Evolutionary conservation across 169 alveolate species (phyloP).

Genomic region (Neospora caninum): DNA sequence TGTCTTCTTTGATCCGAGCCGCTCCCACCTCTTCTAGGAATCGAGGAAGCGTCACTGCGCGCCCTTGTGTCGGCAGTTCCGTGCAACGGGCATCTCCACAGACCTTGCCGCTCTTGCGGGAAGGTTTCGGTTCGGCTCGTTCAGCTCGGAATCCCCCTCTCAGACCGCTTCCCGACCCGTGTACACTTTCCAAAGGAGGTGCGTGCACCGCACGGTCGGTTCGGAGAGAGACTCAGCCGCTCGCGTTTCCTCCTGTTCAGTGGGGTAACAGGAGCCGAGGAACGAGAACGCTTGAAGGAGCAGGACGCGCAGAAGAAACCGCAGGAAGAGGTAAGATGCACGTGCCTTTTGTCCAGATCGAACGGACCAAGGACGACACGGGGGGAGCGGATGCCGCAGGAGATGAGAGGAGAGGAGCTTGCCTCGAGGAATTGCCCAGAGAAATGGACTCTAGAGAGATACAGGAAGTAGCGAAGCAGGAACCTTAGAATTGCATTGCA

Average conservation of each 20-base stretch:
- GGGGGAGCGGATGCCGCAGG: too few relatives aligned
- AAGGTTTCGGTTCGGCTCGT: background rate
- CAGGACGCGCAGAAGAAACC: too few relatives aligned
- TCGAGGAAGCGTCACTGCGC: background rate
- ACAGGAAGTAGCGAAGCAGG: too few relatives aligned
- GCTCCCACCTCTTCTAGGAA: background rate
- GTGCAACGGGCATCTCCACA: background rate
- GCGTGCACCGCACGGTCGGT: background rate
- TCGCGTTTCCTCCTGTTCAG: background rate
- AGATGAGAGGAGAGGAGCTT: too few relatives aligned
- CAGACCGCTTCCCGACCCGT: background rate
- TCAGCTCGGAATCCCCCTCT: background rate
- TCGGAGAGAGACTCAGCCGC: background rate
- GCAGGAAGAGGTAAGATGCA: too few relatives aligned
- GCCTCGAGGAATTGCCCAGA: too few relatives aligned
- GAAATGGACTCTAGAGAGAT: too few relatives aligned
- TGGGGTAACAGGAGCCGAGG: too few relatives aligned
- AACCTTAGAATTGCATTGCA: too few relatives aligned
- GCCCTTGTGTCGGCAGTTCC: background rate
- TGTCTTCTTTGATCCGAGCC: background rate
- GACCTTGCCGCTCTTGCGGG: background rate
- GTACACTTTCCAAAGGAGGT: background rate
- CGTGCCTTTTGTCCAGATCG: too few relatives aligned
- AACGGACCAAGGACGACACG: too few relatives aligned
- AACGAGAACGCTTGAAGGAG: too few relatives aligned